Evolutionary conservation across 1,284 basidiomycete genomes (phyloP), one percentile per base, ranked within the genome.

Genomic region (Phlebopus sp.): DNA sequence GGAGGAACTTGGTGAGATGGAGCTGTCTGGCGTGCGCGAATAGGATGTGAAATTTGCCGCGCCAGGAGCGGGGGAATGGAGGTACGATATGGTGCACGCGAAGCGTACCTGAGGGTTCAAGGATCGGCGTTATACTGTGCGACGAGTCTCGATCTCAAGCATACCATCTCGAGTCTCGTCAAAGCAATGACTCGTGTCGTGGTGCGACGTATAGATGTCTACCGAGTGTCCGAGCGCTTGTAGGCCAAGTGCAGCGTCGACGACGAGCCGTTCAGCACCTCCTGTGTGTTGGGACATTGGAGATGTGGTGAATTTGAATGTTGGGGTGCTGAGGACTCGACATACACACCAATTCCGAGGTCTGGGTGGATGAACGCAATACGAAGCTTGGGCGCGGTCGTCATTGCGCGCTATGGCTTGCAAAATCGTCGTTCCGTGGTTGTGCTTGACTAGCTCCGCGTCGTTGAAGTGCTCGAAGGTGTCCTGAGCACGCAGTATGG

Each of bases 341-440:
- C 23, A 57, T 39, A 68, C 78, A 54, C 55, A 90, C 95, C 95
- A 46, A 97, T 96, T 43, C 95, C 95, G 4, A 97, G 76, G 72
- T 98, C 95, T 19, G 95, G 95, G 66, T 98, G 95, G 47, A 97
- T 76, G 69, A 97, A 95, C 3, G 89, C 93, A 53, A 98, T 76
- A 51, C 73, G 71, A 38, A 67, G 36, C 36, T 60, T 66, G 1
- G 50, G 32, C 35, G 50, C 37, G 6, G 37, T 46, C 7, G 23
- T 44, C 63, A 46, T 63, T 37, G 11, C 1, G 23, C n/a, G 31
- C 17, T 25, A 13, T 17, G 32, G 14, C n/a, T 9, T 23, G 2
- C n/a, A 14, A 39, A 27, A 6, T 14, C 15, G n/a, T 15, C 11
- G 21, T n/a, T 5, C n/a, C n/a, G 17, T 18, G 17, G 32, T 35